Evolutionary conservation across 2,329 filamentous ascomycete species (phyloP), one percentile per base, ranked within the genome.

Genomic region (Trichoderma gracile): DNA sequence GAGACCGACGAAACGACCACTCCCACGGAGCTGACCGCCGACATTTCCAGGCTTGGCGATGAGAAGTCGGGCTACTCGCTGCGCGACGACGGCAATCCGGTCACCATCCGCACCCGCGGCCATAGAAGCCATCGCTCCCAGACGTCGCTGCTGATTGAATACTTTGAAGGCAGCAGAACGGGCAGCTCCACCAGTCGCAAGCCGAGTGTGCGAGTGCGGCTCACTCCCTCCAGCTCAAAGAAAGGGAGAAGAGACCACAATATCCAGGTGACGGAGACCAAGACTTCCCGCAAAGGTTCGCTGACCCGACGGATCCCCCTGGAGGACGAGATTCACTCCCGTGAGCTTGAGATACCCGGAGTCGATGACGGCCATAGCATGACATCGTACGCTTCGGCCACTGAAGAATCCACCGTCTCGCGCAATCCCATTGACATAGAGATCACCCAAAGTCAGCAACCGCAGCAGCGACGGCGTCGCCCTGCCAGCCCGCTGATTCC

Each of bases 71-170:
- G 89, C 61, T 93, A 91, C 77, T 92, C 89, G 43, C 84, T 95
- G 58, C 91, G 91, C 65, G 90, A 93, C 73, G 91, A 95, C 86
- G 92, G 91, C 74, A 94, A 91, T 60, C 93, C 93, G 47, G 89
- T 99, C 73, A 98, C 92, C 66, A 96, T 99, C 76, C 88, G 89
- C 74, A 97, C 94, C 50, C 86, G 85, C 66, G 83, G 85, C 71
- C 83, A 86, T 74, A 80, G 78, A 68, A 73, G 81, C 67, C 84
- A 80, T 73, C 79, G 86, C 71, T 96, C 92, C 52, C 93, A 96
- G 79, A 96, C 93, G 43, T 96, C 92, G 64, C 83, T 97, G 69
- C 82, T 97, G 71, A 97, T 97, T 72, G 93, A 97, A 79, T 97
- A 96, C 78, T 97, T 96, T 73, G 93, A 97, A 78, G 91, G 88